A percentile compares a stretch with the other conserved stretches of the same genome.
Evolutionary conservation across 2,329 filamentous ascomycete genomes (phyloP).

Genomic region (Calonectria hongkongensis): DNA sequence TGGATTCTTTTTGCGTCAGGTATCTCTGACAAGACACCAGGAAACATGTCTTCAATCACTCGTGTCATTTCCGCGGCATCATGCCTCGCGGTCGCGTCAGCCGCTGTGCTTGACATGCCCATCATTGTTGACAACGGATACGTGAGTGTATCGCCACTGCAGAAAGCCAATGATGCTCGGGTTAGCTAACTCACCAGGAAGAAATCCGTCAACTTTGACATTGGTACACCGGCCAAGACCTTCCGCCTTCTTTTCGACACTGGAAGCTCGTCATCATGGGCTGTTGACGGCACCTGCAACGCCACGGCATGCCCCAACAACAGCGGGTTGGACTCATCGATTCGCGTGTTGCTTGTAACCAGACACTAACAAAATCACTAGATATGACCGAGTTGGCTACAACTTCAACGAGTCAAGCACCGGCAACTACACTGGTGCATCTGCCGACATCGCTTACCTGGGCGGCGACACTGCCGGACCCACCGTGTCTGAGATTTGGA

Average conservation of each 20-base stretch:
- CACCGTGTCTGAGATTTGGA: constrained; percentile 55
- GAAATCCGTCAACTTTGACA: constrained; percentile 36
- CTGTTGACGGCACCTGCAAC: constrained; percentile 54
- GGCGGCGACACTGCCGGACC: constrained; percentile 55
- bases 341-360: not conserved
- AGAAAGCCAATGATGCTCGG: not conserved
- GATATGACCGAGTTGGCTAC: constrained; percentile 56
- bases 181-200: not conserved
- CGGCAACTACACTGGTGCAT: constrained; percentile 47
- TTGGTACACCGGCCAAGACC: constrained; percentile 56
- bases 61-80: constrained; percentile 21
- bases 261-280: constrained; percentile 60
- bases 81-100: constrained; percentile 20
- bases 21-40: constrained; percentile 1
- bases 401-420: constrained; percentile 53
- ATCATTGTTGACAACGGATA: constrained; percentile 42
- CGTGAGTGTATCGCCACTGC: constrained; percentile 23
- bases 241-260: constrained; percentile 60
- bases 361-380: constrained; percentile 20
- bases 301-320: constrained; percentile 53
- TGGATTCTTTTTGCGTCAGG: not conserved
- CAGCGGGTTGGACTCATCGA: constrained; percentile 48
- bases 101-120: constrained; percentile 40
- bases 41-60: constrained; percentile 14
- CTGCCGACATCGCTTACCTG: constrained; percentile 56